Percentiles rank a stretch among this genome's conserved stretches.
Conservation (phyloP, 202 grass and related monocot genomes). For the Carex sylvatica region DNA sequence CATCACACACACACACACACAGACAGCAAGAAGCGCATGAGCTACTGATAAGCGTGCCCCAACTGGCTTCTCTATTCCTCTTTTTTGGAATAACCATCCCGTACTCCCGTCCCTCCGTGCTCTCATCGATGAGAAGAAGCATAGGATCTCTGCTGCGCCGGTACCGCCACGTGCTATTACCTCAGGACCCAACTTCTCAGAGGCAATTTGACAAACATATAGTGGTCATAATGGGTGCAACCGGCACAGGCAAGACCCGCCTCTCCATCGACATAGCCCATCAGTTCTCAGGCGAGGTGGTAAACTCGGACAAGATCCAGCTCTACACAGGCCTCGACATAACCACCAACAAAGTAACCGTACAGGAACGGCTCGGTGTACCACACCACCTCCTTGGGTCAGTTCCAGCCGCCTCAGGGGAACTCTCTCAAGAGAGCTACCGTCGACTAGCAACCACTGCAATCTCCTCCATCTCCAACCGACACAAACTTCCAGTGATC, state of each 20-base stretch:
- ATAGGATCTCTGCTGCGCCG: constrained; percentile 5
- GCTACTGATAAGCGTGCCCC: constrained; percentile 27
- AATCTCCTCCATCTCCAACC: constrained; percentile 35
- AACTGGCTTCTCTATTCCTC: constrained; percentile 18
- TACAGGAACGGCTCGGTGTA: constrained; percentile 52
- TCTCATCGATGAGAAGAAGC: constrained; percentile 20
- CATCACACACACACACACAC: neutral
- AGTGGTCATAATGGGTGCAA: constrained; percentile 82
- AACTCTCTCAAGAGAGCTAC: constrained; percentile 35
- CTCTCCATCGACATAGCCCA: constrained; percentile 76
- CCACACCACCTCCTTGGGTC: constrained; percentile 77
- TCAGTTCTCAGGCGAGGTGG: constrained; percentile 58
- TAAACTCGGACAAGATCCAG: constrained; percentile 97
- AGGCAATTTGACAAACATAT: constrained; percentile 23
- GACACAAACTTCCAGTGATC: constrained; percentile 53
- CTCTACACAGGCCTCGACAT: constrained; percentile 73
- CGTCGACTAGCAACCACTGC: constrained; percentile 37
- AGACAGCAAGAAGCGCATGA: constrained; percentile 25
- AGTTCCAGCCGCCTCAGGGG: constrained; percentile 32
- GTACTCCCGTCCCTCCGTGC: neutral
- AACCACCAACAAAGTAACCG: constrained; percentile 86
- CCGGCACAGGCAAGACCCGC: constrained; percentile 88
- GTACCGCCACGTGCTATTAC: neutral
- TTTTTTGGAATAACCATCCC: neutral
- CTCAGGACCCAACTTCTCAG: neutral